Percentiles rank a stretch among this genome's conserved stretches.
Evolutionary conservation across 2,329 filamentous ascomycete genomes (phyloP).

Genomic region (Chalaropsis thielavioides): DNA sequence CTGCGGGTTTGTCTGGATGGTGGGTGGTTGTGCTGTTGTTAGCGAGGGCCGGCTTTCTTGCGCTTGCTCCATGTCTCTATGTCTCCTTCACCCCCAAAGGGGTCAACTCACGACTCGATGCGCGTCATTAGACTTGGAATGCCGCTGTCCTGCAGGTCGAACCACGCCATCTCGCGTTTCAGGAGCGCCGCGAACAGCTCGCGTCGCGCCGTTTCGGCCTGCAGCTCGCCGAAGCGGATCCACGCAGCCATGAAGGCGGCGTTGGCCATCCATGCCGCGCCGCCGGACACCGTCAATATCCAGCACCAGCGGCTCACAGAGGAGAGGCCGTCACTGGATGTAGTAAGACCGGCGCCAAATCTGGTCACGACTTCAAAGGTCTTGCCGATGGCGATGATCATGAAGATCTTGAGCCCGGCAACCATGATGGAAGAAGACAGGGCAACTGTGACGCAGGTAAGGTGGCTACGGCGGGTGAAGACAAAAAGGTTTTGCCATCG

Average conservation of each 20-base stretch:
- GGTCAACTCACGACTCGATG: slow-evolving; percentile 51
- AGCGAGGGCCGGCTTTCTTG: neutral
- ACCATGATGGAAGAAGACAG: slow-evolving; percentile 41
- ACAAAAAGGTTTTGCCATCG: slow-evolving; percentile 44
- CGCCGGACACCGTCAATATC: slow-evolving; percentile 48
- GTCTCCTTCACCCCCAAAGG: neutral
- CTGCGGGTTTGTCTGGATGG: slow-evolving; percentile 61
- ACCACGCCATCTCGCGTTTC: slow-evolving; percentile 67
- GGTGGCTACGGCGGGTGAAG: slow-evolving; percentile 53
- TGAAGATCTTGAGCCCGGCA: slow-evolving; percentile 48
- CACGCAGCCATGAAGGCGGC: slow-evolving; percentile 54
- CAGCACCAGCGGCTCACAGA: slow-evolving; percentile 43
- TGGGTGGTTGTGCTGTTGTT: neutral
- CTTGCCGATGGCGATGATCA: slow-evolving; percentile 57
- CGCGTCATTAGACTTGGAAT: slow-evolving; percentile 55
- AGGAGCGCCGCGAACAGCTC: slow-evolving; percentile 54
- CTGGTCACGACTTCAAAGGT: slow-evolving; percentile 58
- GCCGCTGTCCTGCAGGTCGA: slow-evolving; percentile 58
- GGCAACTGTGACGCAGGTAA: slow-evolving; percentile 38
- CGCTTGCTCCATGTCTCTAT: neutral
- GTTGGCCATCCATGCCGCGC: slow-evolving; percentile 51
- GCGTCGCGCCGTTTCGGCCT: slow-evolving; percentile 51
- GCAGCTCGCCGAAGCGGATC: slow-evolving; percentile 66
- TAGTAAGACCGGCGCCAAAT: slow-evolving; percentile 43
- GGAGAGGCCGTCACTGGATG: slow-evolving; percentile 36